Base-by-base conservation (phyloP, 768 basidiomycete species). In the Symmetrospora coprosmae region DNA sequence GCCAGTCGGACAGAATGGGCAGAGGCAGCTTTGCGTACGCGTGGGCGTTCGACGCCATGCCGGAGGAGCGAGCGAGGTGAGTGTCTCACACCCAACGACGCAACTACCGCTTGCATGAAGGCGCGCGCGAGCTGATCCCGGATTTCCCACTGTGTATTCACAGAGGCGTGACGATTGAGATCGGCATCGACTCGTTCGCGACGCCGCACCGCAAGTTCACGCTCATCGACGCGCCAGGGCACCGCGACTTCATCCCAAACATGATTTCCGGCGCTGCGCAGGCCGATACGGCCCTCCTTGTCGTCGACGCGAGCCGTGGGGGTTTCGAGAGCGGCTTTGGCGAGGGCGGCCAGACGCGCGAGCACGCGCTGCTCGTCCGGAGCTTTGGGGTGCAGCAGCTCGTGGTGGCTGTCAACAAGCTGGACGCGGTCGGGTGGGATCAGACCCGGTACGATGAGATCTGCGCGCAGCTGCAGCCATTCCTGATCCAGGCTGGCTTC, bases 241-340 rank as follows among this genome's bases (percentile, higher is more conserved):
- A 99, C 73, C 85, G 83, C 65, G 94, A 99, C 69, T 97, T 97
- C 67, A 85, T 99, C 64, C 94, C 94, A 1, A 97, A 97, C 70
- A 97, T 97, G 92, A 99, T 99, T 51, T 96, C 91, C 0, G 94
- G 94, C 1, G 92, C 94, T 6, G 83, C 91, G 1, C 94, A 96
- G 72, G 94, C 92, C 0, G 94, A 97, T 66, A 87, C 87, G 46
- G 89, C 94, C 0, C 73, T 97, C 7, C 81, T 97, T 21, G 91
- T 97, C 2, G 82, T 99, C 27, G 94, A 94, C 71, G 83, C 90
- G 1, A 77, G 83, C 4, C 81, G 78, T 1, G 92, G 92, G 19
- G 90, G 91, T 69, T 99, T 99, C 66, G 94, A 99, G 72, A 83
- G 87, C 23, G 92, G 92, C 2, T 99, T 97, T 68, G 85, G 87